Evolutionary conservation across 2,329 filamentous ascomycete species (phyloP), one percentile per base, ranked within the genome.

Genomic region (Neofusicoccum cordaticola): DNA sequence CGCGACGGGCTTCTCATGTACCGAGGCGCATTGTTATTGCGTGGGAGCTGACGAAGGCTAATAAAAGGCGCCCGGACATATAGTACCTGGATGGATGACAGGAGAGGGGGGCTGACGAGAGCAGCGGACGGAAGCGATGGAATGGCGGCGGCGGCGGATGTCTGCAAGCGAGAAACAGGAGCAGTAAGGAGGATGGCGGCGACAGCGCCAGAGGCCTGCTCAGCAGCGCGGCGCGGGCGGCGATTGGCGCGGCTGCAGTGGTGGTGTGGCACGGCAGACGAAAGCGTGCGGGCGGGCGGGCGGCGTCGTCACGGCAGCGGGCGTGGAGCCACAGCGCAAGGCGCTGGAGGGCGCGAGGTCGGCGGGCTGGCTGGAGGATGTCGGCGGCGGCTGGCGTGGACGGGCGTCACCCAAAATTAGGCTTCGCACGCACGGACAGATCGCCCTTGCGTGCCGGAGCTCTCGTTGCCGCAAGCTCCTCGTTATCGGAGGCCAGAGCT

Each of bases 361-460:
- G 35, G 3, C 31, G 12, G 13, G 5, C 7, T 7, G 50, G 31
- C 31, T 17, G 34, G 50, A 35, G 45, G 45, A 11, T 19, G 17
- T 22, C 17, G 45, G 8, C 9, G 45, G 45, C 45, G n/a, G 45
- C 45, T 17, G 42, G 17, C 31, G 27, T 31, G 27, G 27, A 7
- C 27, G 27, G 27, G 27, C 27, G 27, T 31, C 27, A 7, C 41
- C 56, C 56, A 60, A 60, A 47, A 47, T 60, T 60, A 60, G 56
- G 56, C 53, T 44, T 17, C 12, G 39, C 31, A 13, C 13, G 52
- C 39, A 58, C 39, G 53, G 53, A 34, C 39, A 12, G 56, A 60
- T 60, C 56, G 56, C 15, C 56, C n/a, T 19, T 52, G 56, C 56
- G 56, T 39, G 52, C 56, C 35, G 31, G 53, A 35, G 53, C 53